phyloP scores from a whole-genome alignment of 176 grass and related monocot genomes.

The Musa schizocarpa region DNA sequence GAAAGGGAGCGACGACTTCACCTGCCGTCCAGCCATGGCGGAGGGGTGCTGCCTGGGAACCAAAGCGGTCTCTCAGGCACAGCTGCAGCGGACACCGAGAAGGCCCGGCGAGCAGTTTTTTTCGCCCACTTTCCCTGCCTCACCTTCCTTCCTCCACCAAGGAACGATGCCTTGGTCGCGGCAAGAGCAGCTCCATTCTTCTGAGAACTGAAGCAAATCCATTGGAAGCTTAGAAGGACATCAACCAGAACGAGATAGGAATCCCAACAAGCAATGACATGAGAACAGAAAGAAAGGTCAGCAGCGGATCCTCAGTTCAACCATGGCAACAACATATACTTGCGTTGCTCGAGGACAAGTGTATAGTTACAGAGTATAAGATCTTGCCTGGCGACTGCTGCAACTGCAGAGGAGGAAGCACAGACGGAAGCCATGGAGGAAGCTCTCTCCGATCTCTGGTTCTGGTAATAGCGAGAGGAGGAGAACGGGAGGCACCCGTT shows the following conservation, averaged over 20 bases:
- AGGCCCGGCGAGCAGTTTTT: conserved; percentile 28
- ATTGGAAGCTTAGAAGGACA: background rate
- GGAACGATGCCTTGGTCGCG: conserved; percentile 43
- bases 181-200: conserved; percentile 31
- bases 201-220: conserved; percentile 10
- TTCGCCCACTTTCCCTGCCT: conserved; percentile 23
- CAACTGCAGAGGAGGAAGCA: conserved; percentile 66
- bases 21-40: conserved; percentile 95
- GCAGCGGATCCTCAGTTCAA: background rate
- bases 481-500: conserved; percentile 29
- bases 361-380: background rate
- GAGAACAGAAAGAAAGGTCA: background rate
- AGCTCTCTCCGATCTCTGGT: background rate
- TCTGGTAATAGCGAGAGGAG: conserved; percentile 8
- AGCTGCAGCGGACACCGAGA: conserved; percentile 49
- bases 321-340: too few species aligned
- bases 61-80: conserved; percentile 61
- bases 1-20: conserved; percentile 1
- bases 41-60: conserved; percentile 97
- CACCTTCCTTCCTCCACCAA: conserved; percentile 31
- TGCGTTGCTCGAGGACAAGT: background rate
- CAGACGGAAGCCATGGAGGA: conserved; percentile 45
- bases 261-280: background rate
- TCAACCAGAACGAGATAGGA: background rate
- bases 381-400: conserved; percentile 49